These are phyloP conservation scores for Ogataea angusta DNA, from an alignment of 805 yeast genomes.

Conservation along the genomic window DNA sequence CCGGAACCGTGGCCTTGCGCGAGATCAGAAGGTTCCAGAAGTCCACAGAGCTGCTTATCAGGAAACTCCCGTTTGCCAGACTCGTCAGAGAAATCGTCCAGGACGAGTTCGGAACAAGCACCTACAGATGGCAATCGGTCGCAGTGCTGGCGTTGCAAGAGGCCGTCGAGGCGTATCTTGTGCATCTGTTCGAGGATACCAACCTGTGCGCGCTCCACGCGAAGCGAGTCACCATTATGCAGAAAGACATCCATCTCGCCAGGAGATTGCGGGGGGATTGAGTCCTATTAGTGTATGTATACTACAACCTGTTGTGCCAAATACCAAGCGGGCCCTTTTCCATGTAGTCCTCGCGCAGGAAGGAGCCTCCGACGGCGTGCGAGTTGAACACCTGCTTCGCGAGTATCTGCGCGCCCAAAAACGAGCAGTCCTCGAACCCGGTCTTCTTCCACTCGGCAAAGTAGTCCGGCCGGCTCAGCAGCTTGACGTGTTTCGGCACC, in stretches of 20 bases:
- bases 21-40: conserved; percentile 69
- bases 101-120: conserved; percentile 53
- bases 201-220: conserved; percentile 77
- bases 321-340: conserved; percentile 79
- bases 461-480: conserved; percentile 79
- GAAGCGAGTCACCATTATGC: conserved; percentile 81
- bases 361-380: conserved; percentile 54
- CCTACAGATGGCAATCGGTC: conserved; percentile 73
- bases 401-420: conserved; percentile 84
- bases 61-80: conserved; percentile 76
- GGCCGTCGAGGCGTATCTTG: conserved; percentile 74
- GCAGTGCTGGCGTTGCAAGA: conserved; percentile 78
- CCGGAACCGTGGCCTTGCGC: conserved; percentile 63
- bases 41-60: conserved; percentile 61
- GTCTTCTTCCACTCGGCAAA: conserved; percentile 90
- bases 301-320: conserved; percentile 47
- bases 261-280: conserved; percentile 36
- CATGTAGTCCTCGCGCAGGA: conserved; percentile 65
- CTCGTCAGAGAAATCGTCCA: conserved; percentile 72
- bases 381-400: conserved; percentile 75
- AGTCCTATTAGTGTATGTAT: conserved; percentile 7
- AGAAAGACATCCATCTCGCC: conserved; percentile 76
- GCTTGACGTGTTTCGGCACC: conserved; percentile 72
- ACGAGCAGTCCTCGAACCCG: conserved; percentile 73
- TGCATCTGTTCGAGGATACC: conserved; percentile 73